phyloP scores from a whole-genome alignment of 1,284 basidiomycete species.

The Melanopsichium pennsylvanicum region DNA sequence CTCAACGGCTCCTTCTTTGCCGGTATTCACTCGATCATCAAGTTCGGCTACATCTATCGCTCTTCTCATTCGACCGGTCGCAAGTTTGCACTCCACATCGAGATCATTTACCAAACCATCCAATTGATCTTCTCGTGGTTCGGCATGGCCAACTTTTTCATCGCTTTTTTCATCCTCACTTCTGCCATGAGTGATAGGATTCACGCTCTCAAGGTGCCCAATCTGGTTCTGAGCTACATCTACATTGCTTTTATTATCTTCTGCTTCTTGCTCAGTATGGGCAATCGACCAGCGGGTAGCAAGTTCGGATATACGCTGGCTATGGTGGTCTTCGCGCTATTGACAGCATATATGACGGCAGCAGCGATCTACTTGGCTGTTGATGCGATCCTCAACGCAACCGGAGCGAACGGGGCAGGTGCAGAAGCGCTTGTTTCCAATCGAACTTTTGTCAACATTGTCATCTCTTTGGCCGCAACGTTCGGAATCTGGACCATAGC shows the following conservation, averaged over 20 bases:
- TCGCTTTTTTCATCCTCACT: constrained; percentile 62
- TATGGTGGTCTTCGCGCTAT: constrained; percentile 62
- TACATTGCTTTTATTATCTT: constrained; percentile 65
- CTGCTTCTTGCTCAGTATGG: constrained; percentile 63
- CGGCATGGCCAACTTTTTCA: constrained; percentile 58
- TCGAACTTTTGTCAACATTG: constrained; percentile 59
- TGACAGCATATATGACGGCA: constrained; percentile 62
- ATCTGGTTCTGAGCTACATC: constrained; percentile 60
- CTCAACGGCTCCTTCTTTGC: constrained; percentile 64
- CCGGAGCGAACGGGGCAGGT: constrained; percentile 24
- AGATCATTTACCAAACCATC: constrained; percentile 63
- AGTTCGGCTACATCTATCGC: constrained; percentile 64
- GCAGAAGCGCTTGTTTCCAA: constrained; percentile 43
- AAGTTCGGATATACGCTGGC: constrained; percentile 56
- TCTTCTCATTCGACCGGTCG: constrained; percentile 58
- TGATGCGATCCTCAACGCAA: constrained; percentile 44
- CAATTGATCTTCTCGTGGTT: constrained; percentile 63
- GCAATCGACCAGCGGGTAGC: constrained; percentile 62
- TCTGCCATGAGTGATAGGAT: constrained; percentile 48
- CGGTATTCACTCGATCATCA: constrained; percentile 64
- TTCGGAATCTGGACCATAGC: constrained; percentile 62
- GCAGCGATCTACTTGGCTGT: constrained; percentile 60
- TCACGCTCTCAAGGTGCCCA: constrained; percentile 54
- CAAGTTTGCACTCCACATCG: constrained; percentile 61
- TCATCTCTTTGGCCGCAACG: constrained; percentile 62